Base-by-base conservation (phyloP, 1,139 yeast genomes). In the Suhomyces wounanorum region DNA sequence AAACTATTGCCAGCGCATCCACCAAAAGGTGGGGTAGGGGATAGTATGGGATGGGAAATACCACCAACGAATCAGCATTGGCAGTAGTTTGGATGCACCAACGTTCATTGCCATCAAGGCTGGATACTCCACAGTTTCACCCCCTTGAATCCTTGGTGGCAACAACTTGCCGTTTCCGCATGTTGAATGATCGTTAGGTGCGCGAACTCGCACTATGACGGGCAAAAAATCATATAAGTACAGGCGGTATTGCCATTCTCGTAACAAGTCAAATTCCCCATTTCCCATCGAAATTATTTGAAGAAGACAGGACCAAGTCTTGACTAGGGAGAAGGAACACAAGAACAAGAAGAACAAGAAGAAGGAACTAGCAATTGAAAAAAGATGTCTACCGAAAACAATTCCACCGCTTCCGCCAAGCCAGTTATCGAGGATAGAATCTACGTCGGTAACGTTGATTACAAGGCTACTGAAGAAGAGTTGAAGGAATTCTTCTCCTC, bases 401-500 rank as follows among this genome's bases (percentile, higher is more conserved):
- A 40, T 26, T 11, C 48, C 41, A 40, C 50, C 44, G 43, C 31
- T 16, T 28, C 50, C 31, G 48, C 21, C 23, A 69, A 70, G 56
- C 67, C 67, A 49, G 60, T 67, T 45, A 71, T 74, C 61, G 77
- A 70, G 61, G 75, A 72, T 44, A 75, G 80, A 72, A 67, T 75
- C 56, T 63, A 61, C 54, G 49, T 83, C 52, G 81, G 83, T 50
- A 83, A 83, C 60, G 78, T 83, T 53, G 81, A 80, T 61, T 82
- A 70, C 63, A 66, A 73, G 46, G 79, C 85, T 40, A 78, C 80
- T 33, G 85, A 81, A 61, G 78, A 73, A 4, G 86, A 82, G 49
- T 71, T 83, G 55, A 64, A 63, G 48, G 74, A 71, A 38, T 74
- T 78, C 55, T 73, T 83, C 54, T 68, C 67, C 51, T 75, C 65